Evolutionary conservation across 108 stramenopile species (phyloP).

Genomic region (Craspedostauros australis): DNA sequence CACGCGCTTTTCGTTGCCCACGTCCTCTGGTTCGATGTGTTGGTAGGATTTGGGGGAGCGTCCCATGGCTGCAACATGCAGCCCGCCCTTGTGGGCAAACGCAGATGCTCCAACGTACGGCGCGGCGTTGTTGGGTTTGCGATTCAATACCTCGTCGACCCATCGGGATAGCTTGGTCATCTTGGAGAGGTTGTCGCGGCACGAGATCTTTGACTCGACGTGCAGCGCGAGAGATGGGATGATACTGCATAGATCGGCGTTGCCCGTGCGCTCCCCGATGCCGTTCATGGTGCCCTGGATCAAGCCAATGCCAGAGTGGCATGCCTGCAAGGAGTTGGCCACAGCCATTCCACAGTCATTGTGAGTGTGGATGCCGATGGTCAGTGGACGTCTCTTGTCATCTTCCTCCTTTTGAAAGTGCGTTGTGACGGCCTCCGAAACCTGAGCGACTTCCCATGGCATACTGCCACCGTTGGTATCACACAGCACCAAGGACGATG

Average conservation of each 20-base stretch:
- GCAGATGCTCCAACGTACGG: conserved; percentile 88
- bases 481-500: conserved; percentile 82
- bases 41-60: conserved; percentile 78
- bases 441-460: conserved; percentile 80
- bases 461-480: conserved; percentile 94
- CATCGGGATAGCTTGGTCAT: conserved; percentile 80
- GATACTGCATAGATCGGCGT: conserved; percentile 88
- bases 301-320: conserved; percentile 73
- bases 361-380: conserved; percentile 87
- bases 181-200: conserved; percentile 49
- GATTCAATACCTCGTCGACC: conserved; percentile 87
- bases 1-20: conserved; percentile 82
- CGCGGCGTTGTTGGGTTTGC: conserved; percentile 49
- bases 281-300: conserved; percentile 93
- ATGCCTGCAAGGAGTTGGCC: conserved; percentile 78
- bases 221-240: conserved; percentile 80
- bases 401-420: conserved; percentile 21
- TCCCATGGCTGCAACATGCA: conserved; percentile 91
- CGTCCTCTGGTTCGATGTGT: conserved; percentile 78
- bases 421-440: conserved; percentile 37
- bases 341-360: conserved; percentile 94
- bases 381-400: conserved; percentile 10
- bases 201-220: conserved; percentile 45
- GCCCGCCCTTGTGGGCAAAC: conserved; percentile 95
- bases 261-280: conserved; percentile 91